Base-by-base conservation (phyloP, 2,329 filamentous ascomycete species). In the Botrytis galanthina region DNA sequence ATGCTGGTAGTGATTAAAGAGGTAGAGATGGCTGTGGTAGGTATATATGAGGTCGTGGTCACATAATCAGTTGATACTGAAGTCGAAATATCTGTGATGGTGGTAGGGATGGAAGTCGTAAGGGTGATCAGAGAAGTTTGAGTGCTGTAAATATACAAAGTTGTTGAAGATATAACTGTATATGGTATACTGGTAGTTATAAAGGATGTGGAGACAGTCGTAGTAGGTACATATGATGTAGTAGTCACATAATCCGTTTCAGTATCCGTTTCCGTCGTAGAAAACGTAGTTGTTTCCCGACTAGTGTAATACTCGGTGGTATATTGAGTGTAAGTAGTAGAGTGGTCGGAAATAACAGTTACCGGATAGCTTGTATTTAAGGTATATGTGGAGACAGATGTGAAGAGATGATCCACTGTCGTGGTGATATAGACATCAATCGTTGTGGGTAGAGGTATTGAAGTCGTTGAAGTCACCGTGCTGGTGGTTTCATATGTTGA, bases 151-250 rank as follows among this genome's bases (percentile, higher is more conserved):
- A 70, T 70, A 29, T 70, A 70, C 12, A 29, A 29, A 16, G 71
- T 72, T 18, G 71, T 67, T 20, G 32, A 39, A 42, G 71, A 72
- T 16, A 72, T 44, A 18, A 72, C 62, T 39, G 71, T 72, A 68
- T 57, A 70, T 7, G 67, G 39, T 59, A 59, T 59, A 35, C 67
- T 70, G 1, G 67, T 70, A n/a, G 67, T 70, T 26, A 70, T 44
- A 5, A 59, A 32, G 0, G 67, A 70, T 32, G 54, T 70, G 4
- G 29, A 59, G 12, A 70, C 37, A 37, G 59, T 48, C 14, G 69
- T 63, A 12, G 42, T 71, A 48, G 57, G 66, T 42, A 70, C 20
- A 62, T 35, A 70, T 35, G 54, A 35, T 20, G 51, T 57, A 1
- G 8, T 35, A n/a, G 68, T 46, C 29, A 68, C 29, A 51, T 51